A percentile compares a stretch with the other conserved stretches of the same genome.
Conservation (phyloP, 1,284 basidiomycete species). For the Fomitopsis betulina region DNA sequence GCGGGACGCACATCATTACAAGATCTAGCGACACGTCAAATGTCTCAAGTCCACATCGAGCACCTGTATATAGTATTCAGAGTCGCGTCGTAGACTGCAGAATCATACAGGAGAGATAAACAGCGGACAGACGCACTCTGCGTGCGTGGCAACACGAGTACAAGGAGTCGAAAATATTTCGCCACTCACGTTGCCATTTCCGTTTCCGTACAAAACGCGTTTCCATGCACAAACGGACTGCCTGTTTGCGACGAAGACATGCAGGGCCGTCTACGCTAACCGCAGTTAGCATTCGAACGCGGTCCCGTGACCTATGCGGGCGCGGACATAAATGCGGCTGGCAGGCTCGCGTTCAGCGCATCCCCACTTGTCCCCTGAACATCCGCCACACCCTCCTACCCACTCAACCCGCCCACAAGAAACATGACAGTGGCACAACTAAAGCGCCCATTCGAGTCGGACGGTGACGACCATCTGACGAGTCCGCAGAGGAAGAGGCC, state of each 20-base stretch:
- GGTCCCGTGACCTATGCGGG: neutral
- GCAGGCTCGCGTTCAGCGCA: neutral
- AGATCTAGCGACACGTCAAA: too few relatives aligned
- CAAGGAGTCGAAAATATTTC: neutral
- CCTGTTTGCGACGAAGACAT: neutral
- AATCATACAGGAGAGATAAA: too few relatives aligned
- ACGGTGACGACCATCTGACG: neutral
- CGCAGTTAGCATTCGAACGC: neutral
- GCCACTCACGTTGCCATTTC: neutral
- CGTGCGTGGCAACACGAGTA: neutral
- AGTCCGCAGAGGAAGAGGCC: neutral
- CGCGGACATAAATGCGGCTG: neutral
- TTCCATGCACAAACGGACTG: neutral
- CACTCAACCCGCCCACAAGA: neutral
- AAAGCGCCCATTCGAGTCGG: neutral
- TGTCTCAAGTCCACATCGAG: too few relatives aligned
- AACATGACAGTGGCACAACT: neutral
- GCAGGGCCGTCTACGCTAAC: neutral
- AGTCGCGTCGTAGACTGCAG: too few relatives aligned
- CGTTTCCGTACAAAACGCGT: too few relatives aligned
- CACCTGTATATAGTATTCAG: too few relatives aligned
- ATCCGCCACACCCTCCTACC: neutral
- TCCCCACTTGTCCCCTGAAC: neutral
- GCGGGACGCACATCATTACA: too few relatives aligned
- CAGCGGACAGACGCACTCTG: too few relatives aligned